These are phyloP conservation scores for Canavalia ensiformis DNA, from an alignment of 306 rosid species.

Conservation along the genomic window DNA sequence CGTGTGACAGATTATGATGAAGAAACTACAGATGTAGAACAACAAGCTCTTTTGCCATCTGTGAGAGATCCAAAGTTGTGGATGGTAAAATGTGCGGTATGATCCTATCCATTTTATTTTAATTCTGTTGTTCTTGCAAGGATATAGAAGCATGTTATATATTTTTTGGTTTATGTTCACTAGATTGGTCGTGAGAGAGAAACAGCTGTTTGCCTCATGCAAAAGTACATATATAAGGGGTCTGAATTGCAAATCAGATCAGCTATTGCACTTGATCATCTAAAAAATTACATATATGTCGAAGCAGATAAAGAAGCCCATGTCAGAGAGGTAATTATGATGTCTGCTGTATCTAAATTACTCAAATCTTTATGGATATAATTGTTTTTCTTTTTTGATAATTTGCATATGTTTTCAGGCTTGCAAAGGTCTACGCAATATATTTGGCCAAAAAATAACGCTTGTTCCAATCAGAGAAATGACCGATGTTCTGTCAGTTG, in stretches of 20 bases:
- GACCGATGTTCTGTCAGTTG: conserved; percentile 97
- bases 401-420: conserved; percentile 66
- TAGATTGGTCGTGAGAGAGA: conserved; percentile 95
- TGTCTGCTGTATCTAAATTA: conserved; percentile 27
- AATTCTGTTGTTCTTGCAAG: neutral
- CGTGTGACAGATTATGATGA: conserved; percentile 72
- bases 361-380: conserved; percentile 4
- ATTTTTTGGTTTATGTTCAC: conserved; percentile 36
- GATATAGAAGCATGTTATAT: conserved; percentile 21
- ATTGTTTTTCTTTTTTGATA: conserved; percentile 7
- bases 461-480: conserved; percentile 97
- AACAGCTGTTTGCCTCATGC: conserved; percentile 93
- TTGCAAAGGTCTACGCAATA: conserved; percentile 89
- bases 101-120: conserved; percentile 44
- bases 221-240: conserved; percentile 90
- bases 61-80: conserved; percentile 98
- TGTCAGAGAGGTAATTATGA: conserved; percentile 84
- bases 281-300: conserved; percentile 83
- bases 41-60: conserved; percentile 95
- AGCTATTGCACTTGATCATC: conserved; percentile 92
- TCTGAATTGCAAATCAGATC: conserved; percentile 94
- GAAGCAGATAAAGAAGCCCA: conserved; percentile 99
- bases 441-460: conserved; percentile 72
- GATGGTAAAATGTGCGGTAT: conserved; percentile 99
- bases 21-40: conserved; percentile 95